Percentiles rank a stretch among this genome's conserved stretches.
phyloP scores from a whole-genome alignment of 148 eudicot species.

The Rhododendron simsii region DNA sequence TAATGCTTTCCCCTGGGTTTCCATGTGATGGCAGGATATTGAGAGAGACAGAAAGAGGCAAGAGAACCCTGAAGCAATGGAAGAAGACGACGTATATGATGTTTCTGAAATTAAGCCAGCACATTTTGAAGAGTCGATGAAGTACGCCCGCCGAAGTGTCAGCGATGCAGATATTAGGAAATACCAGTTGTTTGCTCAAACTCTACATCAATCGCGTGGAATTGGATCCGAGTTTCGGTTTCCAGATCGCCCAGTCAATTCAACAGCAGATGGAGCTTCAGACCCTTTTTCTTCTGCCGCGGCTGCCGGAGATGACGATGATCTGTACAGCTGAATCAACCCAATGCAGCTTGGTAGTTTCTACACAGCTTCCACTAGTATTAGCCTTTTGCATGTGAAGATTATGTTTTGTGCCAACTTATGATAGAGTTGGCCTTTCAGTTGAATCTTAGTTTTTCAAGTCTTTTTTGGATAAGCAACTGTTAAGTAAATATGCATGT shows the following conservation, averaged over 20 bases:
- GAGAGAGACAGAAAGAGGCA: slow-evolving; percentile 27
- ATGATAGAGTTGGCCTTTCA: background rate
- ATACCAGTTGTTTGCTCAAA: slow-evolving; percentile 35
- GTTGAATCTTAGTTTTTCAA: background rate
- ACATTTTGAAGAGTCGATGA: slow-evolving; percentile 43
- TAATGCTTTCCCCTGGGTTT: background rate
- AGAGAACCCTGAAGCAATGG: slow-evolving; percentile 38
- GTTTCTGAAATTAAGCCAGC: slow-evolving; percentile 31
- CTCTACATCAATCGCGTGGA: slow-evolving; percentile 39
- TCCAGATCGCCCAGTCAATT: slow-evolving; percentile 17
- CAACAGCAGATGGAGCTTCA: slow-evolving; percentile 12
- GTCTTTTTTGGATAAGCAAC: background rate
- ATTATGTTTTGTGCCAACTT: background rate
- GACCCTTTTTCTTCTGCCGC: slow-evolving; percentile 29
- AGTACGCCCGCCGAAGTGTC: slow-evolving; percentile 39
- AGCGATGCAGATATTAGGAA: slow-evolving; percentile 39
- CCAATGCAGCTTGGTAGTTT: background rate
- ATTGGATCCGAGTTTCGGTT: slow-evolving; percentile 35
- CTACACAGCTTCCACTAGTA: background rate
- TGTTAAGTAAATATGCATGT: background rate
- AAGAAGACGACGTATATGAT: slow-evolving; percentile 29
- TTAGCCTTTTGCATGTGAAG: background rate
- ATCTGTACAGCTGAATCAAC: slow-evolving; percentile 20
- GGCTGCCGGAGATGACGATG: slow-evolving; percentile 25
- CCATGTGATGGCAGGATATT: slow-evolving; percentile 22